These are phyloP conservation scores for Colletotrichum ledebouriae DNA, from an alignment of 2,329 filamentous ascomycete genomes.

Conservation along the genomic window DNA sequence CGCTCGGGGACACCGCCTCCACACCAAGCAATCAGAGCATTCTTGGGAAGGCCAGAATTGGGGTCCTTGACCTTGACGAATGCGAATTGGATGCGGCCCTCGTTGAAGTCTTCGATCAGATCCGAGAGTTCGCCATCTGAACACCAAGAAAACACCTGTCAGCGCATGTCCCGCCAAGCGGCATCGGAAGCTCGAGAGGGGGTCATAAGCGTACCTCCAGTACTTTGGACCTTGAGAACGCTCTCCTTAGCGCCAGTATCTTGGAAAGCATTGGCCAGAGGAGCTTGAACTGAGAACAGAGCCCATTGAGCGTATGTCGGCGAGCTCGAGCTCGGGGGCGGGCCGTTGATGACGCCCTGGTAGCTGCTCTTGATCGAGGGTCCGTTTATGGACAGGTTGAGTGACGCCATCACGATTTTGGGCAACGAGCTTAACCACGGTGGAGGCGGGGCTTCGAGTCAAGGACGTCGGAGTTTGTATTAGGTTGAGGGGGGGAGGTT, in stretches of 20 bases:
- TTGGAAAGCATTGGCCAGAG: constrained; percentile 93
- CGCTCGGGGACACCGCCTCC: constrained; percentile 98
- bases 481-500: constrained; percentile 6
- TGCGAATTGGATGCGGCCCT: constrained; percentile 96
- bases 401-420: constrained; percentile 75
- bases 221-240: constrained; percentile 92
- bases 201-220: constrained; percentile 74
- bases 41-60: constrained; percentile 90
- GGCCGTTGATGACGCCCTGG: constrained; percentile 68
- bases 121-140: constrained; percentile 91
- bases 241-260: constrained; percentile 90
- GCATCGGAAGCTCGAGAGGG: constrained; percentile 31
- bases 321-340: constrained; percentile 70
- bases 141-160: constrained; percentile 33
- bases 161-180: constrained; percentile 40
- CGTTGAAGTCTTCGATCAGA: constrained; percentile 94
- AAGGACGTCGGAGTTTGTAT: constrained; percentile 15
- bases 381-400: constrained; percentile 84
- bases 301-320: constrained; percentile 94
- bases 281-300: constrained; percentile 91
- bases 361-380: constrained; percentile 89
- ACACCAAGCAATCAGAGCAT: constrained; percentile 95
- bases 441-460: constrained; percentile 24
- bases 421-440: constrained; percentile 44
- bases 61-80: constrained; percentile 97